Evolutionary conservation across 2,329 filamentous ascomycete species (phyloP), one percentile per base, ranked within the genome.

Genomic region (Xylariaceae sp.): DNA sequence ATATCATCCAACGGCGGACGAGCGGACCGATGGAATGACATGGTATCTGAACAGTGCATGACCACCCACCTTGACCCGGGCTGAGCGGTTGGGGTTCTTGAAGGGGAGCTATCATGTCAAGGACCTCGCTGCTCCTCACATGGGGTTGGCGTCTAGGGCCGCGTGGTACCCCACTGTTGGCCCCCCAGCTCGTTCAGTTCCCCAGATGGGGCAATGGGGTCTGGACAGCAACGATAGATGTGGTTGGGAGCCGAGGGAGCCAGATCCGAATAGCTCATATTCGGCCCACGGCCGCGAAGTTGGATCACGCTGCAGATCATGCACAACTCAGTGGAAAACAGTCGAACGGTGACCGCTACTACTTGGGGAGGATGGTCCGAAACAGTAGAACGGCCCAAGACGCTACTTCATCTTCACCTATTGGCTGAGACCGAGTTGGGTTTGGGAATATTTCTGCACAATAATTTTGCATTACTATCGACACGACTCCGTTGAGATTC

Each of bases 11-110:
- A 47, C 45, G 47, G 43, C 62, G 62, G 62, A 53, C 62, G 51
- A 62, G 51, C 62, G 62, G 62, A 63, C 60, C 62, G 62, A 58
- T 53, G 57, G 55, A 54, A 52, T 52, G 22, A 27, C 22, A 27
- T 44, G 42, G 54, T 51, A 51, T 38, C 53, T 42, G 39, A 51
- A 49, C 52, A 27, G 22, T 47, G 49, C 45, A 54, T 57, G 41
- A 33, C 47, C 48, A 47, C 53, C 53, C 43, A 41, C 33, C 50
- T 35, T 35, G 47, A 44, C 6, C 41, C 14, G 39, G 38, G 39
- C 40, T 42, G 44, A 42, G 39, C 41, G 44, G 47, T 43, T 51
- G 40, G 55, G 60, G 52, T 61, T 63, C 59, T 63, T 45, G 55
- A 58, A 56, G 53, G 47, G 47, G 48, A 50, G 22, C 22, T 27